Percentiles rank a stretch among this genome's conserved stretches.
Conservation (phyloP, 768 basidiomycete genomes). For the Phylloporus sp. region DNA sequence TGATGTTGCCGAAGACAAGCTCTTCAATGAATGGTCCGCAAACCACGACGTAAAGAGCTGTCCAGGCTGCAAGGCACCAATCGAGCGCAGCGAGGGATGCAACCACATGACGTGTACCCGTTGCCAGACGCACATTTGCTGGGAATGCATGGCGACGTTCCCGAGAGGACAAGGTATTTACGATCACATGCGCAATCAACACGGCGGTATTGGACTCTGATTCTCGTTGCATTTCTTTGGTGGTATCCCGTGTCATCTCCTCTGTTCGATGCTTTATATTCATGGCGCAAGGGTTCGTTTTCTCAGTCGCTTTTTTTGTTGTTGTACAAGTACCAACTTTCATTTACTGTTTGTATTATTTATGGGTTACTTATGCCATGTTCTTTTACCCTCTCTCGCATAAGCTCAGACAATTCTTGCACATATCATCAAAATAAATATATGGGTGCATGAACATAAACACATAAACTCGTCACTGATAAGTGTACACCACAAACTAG, state of each 20-base stretch:
- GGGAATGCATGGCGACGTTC: slow-evolving; percentile 75
- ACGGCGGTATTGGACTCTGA: slow-evolving; percentile 59
- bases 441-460: not conserved
- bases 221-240: not conserved
- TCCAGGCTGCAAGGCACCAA: slow-evolving; percentile 65
- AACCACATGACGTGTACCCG: slow-evolving; percentile 79
- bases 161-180: slow-evolving; percentile 68
- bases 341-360: slow-evolving; percentile 12
- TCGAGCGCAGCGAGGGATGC: slow-evolving; percentile 73
- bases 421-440: slow-evolving; percentile 20
- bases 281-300: not conserved
- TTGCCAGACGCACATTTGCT: slow-evolving; percentile 77
- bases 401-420: not conserved
- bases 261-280: slow-evolving; percentile 2
- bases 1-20: slow-evolving; percentile 45
- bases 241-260: not conserved
- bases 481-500: slow-evolving; percentile 42
- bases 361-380: slow-evolving; percentile 26
- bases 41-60: slow-evolving; percentile 69
- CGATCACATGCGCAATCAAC: slow-evolving; percentile 64
- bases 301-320: not conserved
- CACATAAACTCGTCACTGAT: slow-evolving; percentile 16
- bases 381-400: not conserved
- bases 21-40: slow-evolving; percentile 63
- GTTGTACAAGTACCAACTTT: slow-evolving; percentile 17